A percentile compares a stretch with the other conserved stretches of the same genome.
Conservation (phyloP, 139 green algal genomes). For the Chlorella sp. region DNA sequence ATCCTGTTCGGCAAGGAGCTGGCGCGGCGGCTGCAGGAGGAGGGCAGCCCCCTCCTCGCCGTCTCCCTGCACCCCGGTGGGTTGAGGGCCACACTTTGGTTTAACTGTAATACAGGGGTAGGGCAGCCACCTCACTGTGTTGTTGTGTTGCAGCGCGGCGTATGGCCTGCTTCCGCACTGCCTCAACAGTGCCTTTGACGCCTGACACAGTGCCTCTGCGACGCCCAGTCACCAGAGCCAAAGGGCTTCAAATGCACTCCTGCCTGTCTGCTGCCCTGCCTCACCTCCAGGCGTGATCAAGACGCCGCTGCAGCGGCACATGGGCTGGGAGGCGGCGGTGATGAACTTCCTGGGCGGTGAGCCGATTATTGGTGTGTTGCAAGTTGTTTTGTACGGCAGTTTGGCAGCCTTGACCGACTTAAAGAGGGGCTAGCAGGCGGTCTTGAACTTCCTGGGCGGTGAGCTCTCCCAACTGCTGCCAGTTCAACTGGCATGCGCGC, state of each 20-base stretch:
- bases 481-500: too few relatives aligned
- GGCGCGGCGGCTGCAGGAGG: slow-evolving; percentile 48
- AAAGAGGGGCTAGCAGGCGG: background rate
- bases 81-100: background rate
- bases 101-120: too few relatives aligned
- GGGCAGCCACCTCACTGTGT: too few relatives aligned
- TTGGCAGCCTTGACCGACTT: background rate
- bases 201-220: too few relatives aligned
- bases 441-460: background rate
- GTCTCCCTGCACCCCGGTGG: slow-evolving; percentile 83
- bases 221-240: too few relatives aligned
- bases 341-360: background rate
- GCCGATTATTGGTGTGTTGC: too few relatives aligned
- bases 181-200: too few relatives aligned
- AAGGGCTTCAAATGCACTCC: too few relatives aligned
- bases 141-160: too few relatives aligned
- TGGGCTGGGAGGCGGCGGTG: background rate
- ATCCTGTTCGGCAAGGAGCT: slow-evolving; percentile 90
- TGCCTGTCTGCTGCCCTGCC: background rate
- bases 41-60: slow-evolving; percentile 56
- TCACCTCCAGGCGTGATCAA: slow-evolving; percentile 15
- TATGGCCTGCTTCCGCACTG: too few relatives aligned
- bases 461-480: background rate
- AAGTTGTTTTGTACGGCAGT: too few relatives aligned
- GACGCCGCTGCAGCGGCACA: slow-evolving; percentile 18